Evolutionary conservation across 805 yeast genomes (phyloP), one percentile per base, ranked within the genome.

Genomic region (Yarrowia hollandica): DNA sequence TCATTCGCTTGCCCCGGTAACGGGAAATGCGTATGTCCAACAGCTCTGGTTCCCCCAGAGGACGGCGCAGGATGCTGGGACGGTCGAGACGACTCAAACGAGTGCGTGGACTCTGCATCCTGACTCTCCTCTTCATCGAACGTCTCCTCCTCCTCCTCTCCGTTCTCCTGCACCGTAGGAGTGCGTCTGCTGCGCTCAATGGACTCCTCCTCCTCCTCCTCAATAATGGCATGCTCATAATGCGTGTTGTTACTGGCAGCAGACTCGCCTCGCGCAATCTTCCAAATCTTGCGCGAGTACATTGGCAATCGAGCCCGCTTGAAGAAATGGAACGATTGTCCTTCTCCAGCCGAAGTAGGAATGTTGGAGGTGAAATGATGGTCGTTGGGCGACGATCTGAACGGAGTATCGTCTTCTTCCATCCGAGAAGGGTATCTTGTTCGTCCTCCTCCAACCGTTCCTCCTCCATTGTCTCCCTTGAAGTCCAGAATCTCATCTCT

Each of bases 401-500:
- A 34, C 4, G 54, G 54, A 22, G 30, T 25, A 18, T 59, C 48
- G 21, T 37, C 44, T 8, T 57, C 48, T 14, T 38, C 60, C 31
- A 31, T 42, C n/a, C 59, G 28, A 12, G 54, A 54, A 23, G 60
- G 59, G 22, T 56, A 39, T 30, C 28, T 31, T 25, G 30, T 42
- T 3, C 60, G 10, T 15, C 35, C 59, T 14, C 25, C 38, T 2
- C 38, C 55, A 7, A 56, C 30, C 11, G 44, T 46, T 2, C 50
- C 61, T n/a, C 55, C 61, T 30, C 62, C 38, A 5, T 39, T 28
- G 30, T 60, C 63, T 19, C 62, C 35, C 37, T 26, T 37, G 22
- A 33, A 37, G 23, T 60, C 62, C 21, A 38, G 46, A 28, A 35
- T 56, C 60, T 60, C 55, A 23, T 41, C 82, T 50, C 80, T 83